Base-by-base conservation (phyloP, 2,329 filamentous ascomycete species). In the Arthrobotrys sinensis region DNA sequence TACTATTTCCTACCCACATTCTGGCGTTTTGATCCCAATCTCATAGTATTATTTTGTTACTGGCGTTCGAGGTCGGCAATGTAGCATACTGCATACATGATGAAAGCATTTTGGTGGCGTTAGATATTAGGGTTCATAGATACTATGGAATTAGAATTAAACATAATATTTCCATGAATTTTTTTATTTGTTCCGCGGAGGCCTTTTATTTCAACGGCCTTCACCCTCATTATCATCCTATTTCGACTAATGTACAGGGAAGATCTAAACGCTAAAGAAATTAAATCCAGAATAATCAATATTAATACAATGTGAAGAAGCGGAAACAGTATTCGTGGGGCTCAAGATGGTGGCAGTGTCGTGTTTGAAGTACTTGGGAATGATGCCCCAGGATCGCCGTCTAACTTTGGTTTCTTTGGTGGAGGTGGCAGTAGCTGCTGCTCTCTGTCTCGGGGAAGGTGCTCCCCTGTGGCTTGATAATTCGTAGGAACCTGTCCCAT, bases 241-340 rank as follows among this genome's bases (percentile, higher is more conserved):
- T 60, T 11, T n/a, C 8, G 34, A 60, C 52, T 43, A 60, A 60
- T 60, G 8, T 60, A 60, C 55, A 60, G 3, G 19, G 12, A 10
- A 43, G 12, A 28, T 40, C 53, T 16, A 60, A 60, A 38, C 21
- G n/a, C 14, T 19, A 21, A 28, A 28, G 46, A 38, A 38, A 38
- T 57, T 57, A 40, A 57, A 57, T n/a, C 4, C 40, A 16, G 16
- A 21, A 14, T 21, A 40, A 3, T 40, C 21, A 21, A 40, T 60
- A 60, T 40, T 60, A 43, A 60, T 60, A 60, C 55, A 60, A 2
- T 43, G 14, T 28, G 12, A 28, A 24, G 36, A 60, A 60, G 36
- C 1, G 11, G 10, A 43, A 60, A 28, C 6, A 43, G 6, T 43
- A 36, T 24, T 21, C 32, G 24, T 8, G 11, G 8, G 19, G 36